Conservation (phyloP, 1,284 basidiomycete genomes). For the Apiotrichum mycotoxinovorans region DNA sequence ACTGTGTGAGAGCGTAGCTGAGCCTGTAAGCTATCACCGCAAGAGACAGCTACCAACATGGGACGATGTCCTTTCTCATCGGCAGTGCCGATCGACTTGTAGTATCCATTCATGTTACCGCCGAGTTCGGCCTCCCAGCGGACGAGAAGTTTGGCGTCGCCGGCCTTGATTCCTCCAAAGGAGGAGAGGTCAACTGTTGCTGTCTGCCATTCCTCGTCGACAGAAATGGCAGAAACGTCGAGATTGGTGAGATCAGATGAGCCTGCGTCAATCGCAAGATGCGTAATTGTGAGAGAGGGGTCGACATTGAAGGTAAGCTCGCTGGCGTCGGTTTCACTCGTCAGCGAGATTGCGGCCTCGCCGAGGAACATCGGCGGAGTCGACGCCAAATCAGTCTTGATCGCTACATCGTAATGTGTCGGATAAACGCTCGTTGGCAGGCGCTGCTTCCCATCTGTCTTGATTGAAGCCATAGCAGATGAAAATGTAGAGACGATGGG, state of each 20-base stretch:
- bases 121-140: constrained; percentile 59
- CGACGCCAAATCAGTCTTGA: constrained; percentile 75
- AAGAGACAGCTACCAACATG: no score
- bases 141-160: constrained; percentile 56
- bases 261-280: constrained; percentile 62
- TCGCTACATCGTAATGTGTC: constrained; percentile 70
- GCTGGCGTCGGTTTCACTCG: constrained; percentile 63
- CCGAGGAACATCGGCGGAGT: constrained; percentile 64
- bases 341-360: constrained; percentile 70
- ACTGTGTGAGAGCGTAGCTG: constrained; percentile 70
- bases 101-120: constrained; percentile 62
- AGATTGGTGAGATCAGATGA: constrained; percentile 54
- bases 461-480: no score
- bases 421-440: constrained; percentile 63
- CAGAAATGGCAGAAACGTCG: constrained; percentile 46
- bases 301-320: constrained; percentile 68
- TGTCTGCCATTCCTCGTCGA: constrained; percentile 64
- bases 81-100: constrained; percentile 48
- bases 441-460: constrained; percentile 55
- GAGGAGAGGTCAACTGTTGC: constrained; percentile 60
- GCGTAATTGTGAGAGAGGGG: constrained; percentile 61
- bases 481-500: no score
- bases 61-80: constrained; percentile 51
- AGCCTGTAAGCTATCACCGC: background rate
- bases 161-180: constrained; percentile 63